Base-by-base conservation (phyloP, 1,284 basidiomycete genomes). In the Cutaneotrichosporon dermatis region DNA sequence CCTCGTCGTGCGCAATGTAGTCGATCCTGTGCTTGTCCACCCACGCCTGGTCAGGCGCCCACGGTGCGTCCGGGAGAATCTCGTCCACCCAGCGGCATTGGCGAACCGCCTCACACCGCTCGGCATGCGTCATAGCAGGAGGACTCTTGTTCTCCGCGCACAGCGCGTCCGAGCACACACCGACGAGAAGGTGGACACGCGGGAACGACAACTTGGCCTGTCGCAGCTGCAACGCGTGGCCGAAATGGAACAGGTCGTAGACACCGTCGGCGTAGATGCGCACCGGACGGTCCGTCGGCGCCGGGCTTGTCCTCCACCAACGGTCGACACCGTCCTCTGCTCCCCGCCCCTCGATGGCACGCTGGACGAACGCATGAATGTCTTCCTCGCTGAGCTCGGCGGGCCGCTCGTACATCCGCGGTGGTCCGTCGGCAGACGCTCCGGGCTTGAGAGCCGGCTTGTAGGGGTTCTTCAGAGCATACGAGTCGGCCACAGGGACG, bases 11-110 rank as follows among this genome's bases (percentile, higher is more conserved):
- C 1, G 95, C 94, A 51, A 99, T 89, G 72, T 97, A 99, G 76
- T 99, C 95, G 64, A 99, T 93, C 75, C 88, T 76, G 75, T 89
- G 86, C 72, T 88, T 87, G 55, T 90, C 84, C 48, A 98, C 69
- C 71, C 96, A 96, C 1, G 82, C 86, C 63, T 87, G 83, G 67
- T 89, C 86, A 59, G 98, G 83, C 43, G 92, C 82, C 96, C 95
- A 98, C 1, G 96, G 95, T 4, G 89, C 91, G 55, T 94, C 90
- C n/a, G 92, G 85, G 15, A 96, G 81, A 52, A 99, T 88, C 76
- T 98, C 89, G 77, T 99, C 94, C 0, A 94, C 93, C 95, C 95
- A 99, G 58, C 92, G 85, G 76, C 95, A 97, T 75, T 98, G 92
- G 36, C 90, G 83, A 9, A 89, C 89, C 9, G 88, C 86, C 79